Conservation (phyloP, 768 basidiomycete species). For the Rhodotorula sphaerocarpa region DNA sequence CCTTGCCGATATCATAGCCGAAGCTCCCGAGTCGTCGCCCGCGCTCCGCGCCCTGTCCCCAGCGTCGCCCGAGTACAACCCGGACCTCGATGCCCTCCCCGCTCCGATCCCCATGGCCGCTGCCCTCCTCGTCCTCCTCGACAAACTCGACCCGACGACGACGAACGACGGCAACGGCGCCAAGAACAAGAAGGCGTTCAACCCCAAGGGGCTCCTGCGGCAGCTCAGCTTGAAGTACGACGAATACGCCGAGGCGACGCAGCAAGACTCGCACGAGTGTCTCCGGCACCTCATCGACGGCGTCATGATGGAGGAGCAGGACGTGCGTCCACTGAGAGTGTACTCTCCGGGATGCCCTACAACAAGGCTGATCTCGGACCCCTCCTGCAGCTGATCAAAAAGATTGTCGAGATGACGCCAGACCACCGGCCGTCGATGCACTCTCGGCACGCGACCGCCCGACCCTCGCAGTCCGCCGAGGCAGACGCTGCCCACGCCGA, state of each 20-base stretch:
- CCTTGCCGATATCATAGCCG: conserved; percentile 34
- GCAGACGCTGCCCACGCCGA: no score
- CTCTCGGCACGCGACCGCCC: conserved; percentile 45
- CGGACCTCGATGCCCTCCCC: conserved; percentile 48
- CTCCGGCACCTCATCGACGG: conserved; percentile 79
- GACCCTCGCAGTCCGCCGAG: neutral
- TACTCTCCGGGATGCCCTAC: neutral
- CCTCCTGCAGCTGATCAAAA: conserved; percentile 61
- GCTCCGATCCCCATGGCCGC: conserved; percentile 48
- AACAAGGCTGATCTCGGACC: neutral
- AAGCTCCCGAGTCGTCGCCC: conserved; percentile 45
- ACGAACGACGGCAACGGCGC: neutral
- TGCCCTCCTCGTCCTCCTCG: conserved; percentile 29
- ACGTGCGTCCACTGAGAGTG: conserved; percentile 48
- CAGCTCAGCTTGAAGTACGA: conserved; percentile 76
- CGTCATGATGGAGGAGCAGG: conserved; percentile 88
- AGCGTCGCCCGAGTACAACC: conserved; percentile 55
- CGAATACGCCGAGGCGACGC: conserved; percentile 87
- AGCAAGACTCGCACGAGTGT: conserved; percentile 94
- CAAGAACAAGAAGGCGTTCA: conserved; percentile 27
- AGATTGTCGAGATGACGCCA: conserved; percentile 49
- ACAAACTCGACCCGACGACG: conserved; percentile 24
- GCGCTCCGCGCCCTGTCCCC: conserved; percentile 60
- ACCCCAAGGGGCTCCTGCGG: conserved; percentile 48
- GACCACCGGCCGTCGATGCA: conserved; percentile 14